Percentiles rank a stretch among this genome's conserved stretches.
phyloP scores from a whole-genome alignment of 768 basidiomycete species.

The Chalciporus sphaerocephalus region DNA sequence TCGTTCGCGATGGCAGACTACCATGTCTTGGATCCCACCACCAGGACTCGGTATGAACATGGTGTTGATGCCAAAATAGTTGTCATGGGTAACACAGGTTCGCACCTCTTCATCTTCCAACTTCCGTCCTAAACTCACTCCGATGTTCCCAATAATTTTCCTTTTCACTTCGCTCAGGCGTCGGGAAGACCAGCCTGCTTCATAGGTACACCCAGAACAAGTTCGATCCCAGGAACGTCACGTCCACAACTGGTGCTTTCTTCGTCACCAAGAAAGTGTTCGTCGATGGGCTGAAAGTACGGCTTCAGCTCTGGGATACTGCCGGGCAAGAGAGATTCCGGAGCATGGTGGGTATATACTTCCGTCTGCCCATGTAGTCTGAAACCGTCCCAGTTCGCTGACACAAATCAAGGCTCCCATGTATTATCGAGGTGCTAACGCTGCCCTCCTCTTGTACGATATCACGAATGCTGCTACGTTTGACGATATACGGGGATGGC shows the following conservation, averaged over 20 bases:
- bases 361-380: conserved; percentile 1
- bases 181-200: conserved; percentile 89
- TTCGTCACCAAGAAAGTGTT: conserved; percentile 91
- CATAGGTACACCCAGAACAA: conserved; percentile 87
- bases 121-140: conserved; percentile 16
- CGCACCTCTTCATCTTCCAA: conserved; percentile 20
- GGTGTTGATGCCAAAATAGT: conserved; percentile 94
- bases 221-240: conserved; percentile 84
- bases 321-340: conserved; percentile 92
- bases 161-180: conserved; percentile 45
- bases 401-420: conserved; percentile 68
- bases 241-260: conserved; percentile 88
- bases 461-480: conserved; percentile 87
- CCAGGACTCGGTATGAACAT: conserved; percentile 67
- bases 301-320: conserved; percentile 88
- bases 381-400: conserved; percentile 15
- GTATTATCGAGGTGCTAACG: conserved; percentile 96
- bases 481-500: conserved; percentile 88
- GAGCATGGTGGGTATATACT: conserved; percentile 61
- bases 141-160: conserved; percentile 7
- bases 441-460: conserved; percentile 91
- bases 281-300: conserved; percentile 80
- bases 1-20: conserved; percentile 51
- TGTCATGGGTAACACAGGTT: conserved; percentile 81
- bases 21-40: conserved; percentile 60